These are phyloP conservation scores for Cladophialophora carrionii DNA, from an alignment of 2,329 filamentous ascomycete genomes.

Conservation along the genomic window DNA sequence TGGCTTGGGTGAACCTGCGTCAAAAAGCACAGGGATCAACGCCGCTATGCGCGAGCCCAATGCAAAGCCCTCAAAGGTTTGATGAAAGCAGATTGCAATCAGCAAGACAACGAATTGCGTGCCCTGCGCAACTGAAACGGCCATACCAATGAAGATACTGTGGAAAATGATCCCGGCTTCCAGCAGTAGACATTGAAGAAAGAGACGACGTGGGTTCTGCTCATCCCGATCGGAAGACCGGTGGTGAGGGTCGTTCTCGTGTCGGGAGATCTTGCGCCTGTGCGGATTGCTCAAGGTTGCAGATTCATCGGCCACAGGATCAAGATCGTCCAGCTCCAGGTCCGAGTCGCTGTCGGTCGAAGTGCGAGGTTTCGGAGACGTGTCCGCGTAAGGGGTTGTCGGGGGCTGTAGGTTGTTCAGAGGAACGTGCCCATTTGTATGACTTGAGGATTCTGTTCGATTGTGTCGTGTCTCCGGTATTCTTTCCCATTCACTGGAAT, in stretches of 20 bases:
- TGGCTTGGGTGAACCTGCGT: constrained; percentile 71
- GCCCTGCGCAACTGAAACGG: constrained; percentile 77
- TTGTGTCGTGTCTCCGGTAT: constrained; percentile 14
- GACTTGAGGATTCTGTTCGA: constrained; percentile 9
- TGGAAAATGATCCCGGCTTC: constrained; percentile 86
- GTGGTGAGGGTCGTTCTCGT: constrained; percentile 22
- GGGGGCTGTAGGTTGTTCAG: constrained; percentile 25
- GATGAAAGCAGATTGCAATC: constrained; percentile 79
- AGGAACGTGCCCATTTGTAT: constrained; percentile 31
- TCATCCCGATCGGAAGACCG: constrained; percentile 31
- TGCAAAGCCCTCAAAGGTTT: constrained; percentile 86
- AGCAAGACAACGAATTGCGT: constrained; percentile 79
- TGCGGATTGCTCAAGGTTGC: constrained; percentile 39
- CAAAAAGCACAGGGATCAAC: constrained; percentile 67
- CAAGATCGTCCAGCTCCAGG: constrained; percentile 48
- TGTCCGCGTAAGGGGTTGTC: constrained; percentile 25
- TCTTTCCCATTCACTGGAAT: constrained; percentile 58
- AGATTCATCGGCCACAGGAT: constrained; percentile 49
- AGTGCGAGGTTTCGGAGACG: constrained; percentile 24
- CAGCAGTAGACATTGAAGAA: constrained; percentile 77
- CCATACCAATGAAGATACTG: constrained; percentile 85
- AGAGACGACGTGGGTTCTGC: constrained; percentile 65
- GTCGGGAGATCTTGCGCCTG: constrained; percentile 34
- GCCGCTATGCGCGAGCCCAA: constrained; percentile 83
- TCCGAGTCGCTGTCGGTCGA: constrained; percentile 55